phyloP scores from a whole-genome alignment of 202 grass and related monocot genomes.

The Setaria italica region DNA sequence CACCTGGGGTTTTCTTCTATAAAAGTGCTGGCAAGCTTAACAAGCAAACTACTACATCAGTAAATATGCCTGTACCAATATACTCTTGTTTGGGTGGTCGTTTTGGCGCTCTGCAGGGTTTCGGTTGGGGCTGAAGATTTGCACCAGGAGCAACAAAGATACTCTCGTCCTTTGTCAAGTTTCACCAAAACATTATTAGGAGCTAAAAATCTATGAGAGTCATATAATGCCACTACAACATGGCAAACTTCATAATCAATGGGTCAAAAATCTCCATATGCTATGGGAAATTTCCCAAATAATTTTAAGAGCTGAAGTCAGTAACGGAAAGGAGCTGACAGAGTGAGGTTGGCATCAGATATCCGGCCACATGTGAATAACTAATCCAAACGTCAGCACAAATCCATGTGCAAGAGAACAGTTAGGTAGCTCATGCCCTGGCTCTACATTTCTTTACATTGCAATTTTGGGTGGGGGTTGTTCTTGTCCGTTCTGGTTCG shows the following conservation, averaged over 20 bases:
- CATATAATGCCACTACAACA: too few species aligned
- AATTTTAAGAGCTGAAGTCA: too few species aligned
- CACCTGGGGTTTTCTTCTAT: slow-evolving; percentile 62
- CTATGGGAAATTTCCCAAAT: too few species aligned
- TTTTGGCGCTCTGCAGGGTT: slow-evolving; percentile 58
- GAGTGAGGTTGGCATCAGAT: neutral
- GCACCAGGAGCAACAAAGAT: too few species aligned
- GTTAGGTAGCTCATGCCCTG: slow-evolving; percentile 31
- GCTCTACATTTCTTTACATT: slow-evolving; percentile 36
- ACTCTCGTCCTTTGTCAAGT: too few species aligned
- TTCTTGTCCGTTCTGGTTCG: too few species aligned
- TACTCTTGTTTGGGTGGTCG: slow-evolving; percentile 70
- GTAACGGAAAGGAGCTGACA: neutral
- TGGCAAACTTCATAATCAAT: too few species aligned
- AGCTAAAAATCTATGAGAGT: too few species aligned
- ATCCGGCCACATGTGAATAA: slow-evolving; percentile 25
- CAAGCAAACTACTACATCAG: slow-evolving; percentile 35
- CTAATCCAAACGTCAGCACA: slow-evolving; percentile 32
- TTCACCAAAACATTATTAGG: too few species aligned
- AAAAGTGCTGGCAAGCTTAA: slow-evolving; percentile 42
- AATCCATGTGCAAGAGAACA: slow-evolving; percentile 49
- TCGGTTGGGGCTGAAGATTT: slow-evolving; percentile 44
- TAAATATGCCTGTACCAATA: slow-evolving; percentile 34
- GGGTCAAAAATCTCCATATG: too few species aligned
- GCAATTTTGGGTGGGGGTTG: too few species aligned